Evolutionary conservation across 176 grass and related monocot species (phyloP).

Genomic region (Dactylis glomerata): DNA sequence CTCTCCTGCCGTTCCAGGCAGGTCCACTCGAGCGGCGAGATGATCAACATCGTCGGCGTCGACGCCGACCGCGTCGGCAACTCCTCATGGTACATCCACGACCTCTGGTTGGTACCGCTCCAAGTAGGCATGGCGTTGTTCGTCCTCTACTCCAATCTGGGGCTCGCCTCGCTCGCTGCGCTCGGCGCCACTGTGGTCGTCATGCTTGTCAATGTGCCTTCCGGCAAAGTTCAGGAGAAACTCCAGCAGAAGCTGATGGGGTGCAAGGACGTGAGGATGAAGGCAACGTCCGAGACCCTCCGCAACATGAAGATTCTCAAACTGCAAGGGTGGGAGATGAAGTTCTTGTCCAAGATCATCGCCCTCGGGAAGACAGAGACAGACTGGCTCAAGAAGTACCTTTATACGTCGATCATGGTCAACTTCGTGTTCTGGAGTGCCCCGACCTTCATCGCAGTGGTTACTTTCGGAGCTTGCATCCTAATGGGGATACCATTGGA

Average conservation of each 20-base stretch:
- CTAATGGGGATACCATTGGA: background rate
- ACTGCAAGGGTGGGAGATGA: constrained; percentile 43
- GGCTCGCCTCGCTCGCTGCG: constrained; percentile 47
- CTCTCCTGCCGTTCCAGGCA: constrained; percentile 67
- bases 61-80: constrained; percentile 46
- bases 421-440: background rate
- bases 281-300: constrained; percentile 69
- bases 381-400: constrained; percentile 6
- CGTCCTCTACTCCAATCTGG: constrained; percentile 60
- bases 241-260: constrained; percentile 43
- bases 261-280: constrained; percentile 55
- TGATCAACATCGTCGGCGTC: constrained; percentile 64
- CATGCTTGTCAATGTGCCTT: constrained; percentile 71
- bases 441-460: background rate
- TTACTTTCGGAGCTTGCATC: background rate
- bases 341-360: constrained; percentile 12
- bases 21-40: constrained; percentile 48
- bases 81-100: constrained; percentile 66
- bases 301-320: constrained; percentile 88
- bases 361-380: constrained; percentile 1
- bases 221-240: constrained; percentile 35
- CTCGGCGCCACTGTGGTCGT: constrained; percentile 50
- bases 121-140: constrained; percentile 65
- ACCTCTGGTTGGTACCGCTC: constrained; percentile 64
- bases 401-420: background rate